Evolutionary conservation across 208 protist genomes (phyloP).

Genomic region (Porcisia deanei): DNA sequence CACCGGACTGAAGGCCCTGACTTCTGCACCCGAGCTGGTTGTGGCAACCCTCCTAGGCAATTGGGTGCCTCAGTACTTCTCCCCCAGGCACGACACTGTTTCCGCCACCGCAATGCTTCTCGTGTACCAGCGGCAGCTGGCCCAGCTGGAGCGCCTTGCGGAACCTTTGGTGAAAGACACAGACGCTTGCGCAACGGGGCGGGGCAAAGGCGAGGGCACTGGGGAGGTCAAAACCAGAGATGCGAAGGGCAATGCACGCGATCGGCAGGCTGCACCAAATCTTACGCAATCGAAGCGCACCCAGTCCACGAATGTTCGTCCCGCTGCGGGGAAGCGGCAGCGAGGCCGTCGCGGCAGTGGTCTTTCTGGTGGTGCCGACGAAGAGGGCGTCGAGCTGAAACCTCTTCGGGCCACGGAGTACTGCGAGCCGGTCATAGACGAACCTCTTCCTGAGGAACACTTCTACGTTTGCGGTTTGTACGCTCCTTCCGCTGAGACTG

Average conservation of each 20-base stretch:
- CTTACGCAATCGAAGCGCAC: conserved; percentile 3
- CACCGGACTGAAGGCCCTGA: conserved; percentile 36
- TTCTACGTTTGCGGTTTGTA: conserved; percentile 37
- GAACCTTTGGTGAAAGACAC: conserved; percentile 14
- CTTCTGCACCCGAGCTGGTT: conserved; percentile 57
- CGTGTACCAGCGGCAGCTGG: conserved; percentile 31
- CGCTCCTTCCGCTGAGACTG: background rate
- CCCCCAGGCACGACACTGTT: conserved; percentile 33
- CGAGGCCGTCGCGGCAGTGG: background rate
- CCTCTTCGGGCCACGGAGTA: conserved; percentile 25
- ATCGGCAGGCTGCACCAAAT: background rate
- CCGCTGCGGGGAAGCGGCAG: background rate
- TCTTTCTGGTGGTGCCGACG: background rate
- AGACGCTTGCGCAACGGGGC: too few species aligned
- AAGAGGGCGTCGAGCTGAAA: background rate
- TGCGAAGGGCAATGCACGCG: background rate
- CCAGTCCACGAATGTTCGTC: background rate
- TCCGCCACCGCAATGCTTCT: conserved; percentile 43
- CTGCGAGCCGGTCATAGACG: conserved; percentile 26
- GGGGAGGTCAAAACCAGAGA: background rate
- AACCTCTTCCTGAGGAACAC: conserved; percentile 21
- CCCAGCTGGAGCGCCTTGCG: conserved; percentile 18
- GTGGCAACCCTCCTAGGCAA: conserved; percentile 68
- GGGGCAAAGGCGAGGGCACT: background rate
- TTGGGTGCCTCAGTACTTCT: conserved; percentile 81